These are phyloP conservation scores for Stagonosporopsis tanaceti DNA, from an alignment of 2,329 filamentous ascomycete species.

Conservation along the genomic window DNA sequence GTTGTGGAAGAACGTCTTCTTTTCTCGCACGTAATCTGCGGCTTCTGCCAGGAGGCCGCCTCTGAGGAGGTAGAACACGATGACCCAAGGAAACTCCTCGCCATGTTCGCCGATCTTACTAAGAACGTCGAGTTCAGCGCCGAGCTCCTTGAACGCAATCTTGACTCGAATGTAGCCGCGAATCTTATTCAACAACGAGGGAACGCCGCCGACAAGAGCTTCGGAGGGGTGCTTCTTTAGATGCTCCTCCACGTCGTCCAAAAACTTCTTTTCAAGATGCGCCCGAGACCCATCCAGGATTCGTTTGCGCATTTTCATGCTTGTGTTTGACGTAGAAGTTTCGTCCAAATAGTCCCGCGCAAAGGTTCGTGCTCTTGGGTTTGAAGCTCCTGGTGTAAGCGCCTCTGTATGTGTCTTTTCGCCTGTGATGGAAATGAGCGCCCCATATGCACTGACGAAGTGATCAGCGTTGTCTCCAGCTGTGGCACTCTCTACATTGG, in stretches of 20 bases:
- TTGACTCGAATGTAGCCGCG: slow-evolving; percentile 89
- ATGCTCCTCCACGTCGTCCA: slow-evolving; percentile 76
- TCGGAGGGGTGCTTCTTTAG: slow-evolving; percentile 87
- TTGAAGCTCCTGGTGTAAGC: slow-evolving; percentile 65
- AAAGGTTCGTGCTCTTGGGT: slow-evolving; percentile 78
- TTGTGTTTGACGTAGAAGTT: slow-evolving; percentile 68
- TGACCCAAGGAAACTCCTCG: slow-evolving; percentile 89
- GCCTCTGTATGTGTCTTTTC: slow-evolving; percentile 67
- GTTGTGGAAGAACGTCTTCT: slow-evolving; percentile 84
- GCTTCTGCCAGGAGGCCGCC: slow-evolving; percentile 86
- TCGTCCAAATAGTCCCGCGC: slow-evolving; percentile 80
- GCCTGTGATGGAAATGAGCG: slow-evolving; percentile 78
- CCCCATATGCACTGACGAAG: slow-evolving; percentile 82
- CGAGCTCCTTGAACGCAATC: slow-evolving; percentile 80
- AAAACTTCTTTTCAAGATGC: slow-evolving; percentile 84
- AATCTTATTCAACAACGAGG: slow-evolving; percentile 87
- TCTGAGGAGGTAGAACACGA: slow-evolving; percentile 90
- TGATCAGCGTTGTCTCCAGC: slow-evolving; percentile 76
- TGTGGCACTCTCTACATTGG: slow-evolving; percentile 73
- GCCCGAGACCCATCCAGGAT: slow-evolving; percentile 81
- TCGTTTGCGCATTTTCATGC: slow-evolving; percentile 74
- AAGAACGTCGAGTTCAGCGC: slow-evolving; percentile 79
- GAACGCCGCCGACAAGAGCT: slow-evolving; percentile 87
- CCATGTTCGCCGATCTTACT: slow-evolving; percentile 70
- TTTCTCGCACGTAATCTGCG: slow-evolving; percentile 81